Percentiles rank a stretch among this genome's conserved stretches.
Evolutionary conservation across 495 filamentous ascomycete species (phyloP).

Genomic region (Neohortaea acidophila): DNA sequence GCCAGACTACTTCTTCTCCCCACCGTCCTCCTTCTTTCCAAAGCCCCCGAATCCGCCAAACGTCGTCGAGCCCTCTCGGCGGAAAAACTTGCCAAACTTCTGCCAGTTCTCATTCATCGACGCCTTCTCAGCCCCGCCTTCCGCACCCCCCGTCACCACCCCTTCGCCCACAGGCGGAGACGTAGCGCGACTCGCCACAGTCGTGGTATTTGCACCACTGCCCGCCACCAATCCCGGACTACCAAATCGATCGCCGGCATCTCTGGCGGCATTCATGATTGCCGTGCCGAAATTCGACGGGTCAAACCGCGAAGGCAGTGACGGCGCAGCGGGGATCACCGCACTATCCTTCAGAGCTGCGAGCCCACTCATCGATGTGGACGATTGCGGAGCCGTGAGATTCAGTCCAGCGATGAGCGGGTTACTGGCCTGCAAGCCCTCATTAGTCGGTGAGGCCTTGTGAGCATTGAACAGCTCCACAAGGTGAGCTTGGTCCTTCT

Average conservation of each 20-base stretch:
- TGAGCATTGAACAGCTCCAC: conserved; percentile 82
- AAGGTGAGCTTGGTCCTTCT: conserved; percentile 65
- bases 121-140: conserved; percentile 23
- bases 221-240: conserved; percentile 34
- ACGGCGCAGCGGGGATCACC: conserved; percentile 5
- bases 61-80: conserved; percentile 70
- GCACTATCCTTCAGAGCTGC: conserved; percentile 11
- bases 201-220: conserved; percentile 16
- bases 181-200: conserved; percentile 16
- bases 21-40: conserved; percentile 19
- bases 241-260: conserved; percentile 78
- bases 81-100: conserved; percentile 93
- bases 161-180: conserved; percentile 19
- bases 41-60: conserved; percentile 62
- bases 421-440: conserved; percentile 40
- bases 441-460: conserved; percentile 42
- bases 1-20: too few relatives aligned
- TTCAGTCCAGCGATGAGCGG: conserved; percentile 48
- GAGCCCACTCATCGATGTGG: conserved; percentile 2
- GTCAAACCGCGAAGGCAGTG: conserved; percentile 44
- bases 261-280: conserved; percentile 69
- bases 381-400: conserved; percentile 23
- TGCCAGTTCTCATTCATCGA: conserved; percentile 82
- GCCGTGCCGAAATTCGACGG: conserved; percentile 54
- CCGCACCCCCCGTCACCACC: conserved; percentile 23